A percentile compares a stretch with the other conserved stretches of the same genome.
Evolutionary conservation across 148 eudicot genomes (phyloP).

Genomic region (Rhododendron ovatum): DNA sequence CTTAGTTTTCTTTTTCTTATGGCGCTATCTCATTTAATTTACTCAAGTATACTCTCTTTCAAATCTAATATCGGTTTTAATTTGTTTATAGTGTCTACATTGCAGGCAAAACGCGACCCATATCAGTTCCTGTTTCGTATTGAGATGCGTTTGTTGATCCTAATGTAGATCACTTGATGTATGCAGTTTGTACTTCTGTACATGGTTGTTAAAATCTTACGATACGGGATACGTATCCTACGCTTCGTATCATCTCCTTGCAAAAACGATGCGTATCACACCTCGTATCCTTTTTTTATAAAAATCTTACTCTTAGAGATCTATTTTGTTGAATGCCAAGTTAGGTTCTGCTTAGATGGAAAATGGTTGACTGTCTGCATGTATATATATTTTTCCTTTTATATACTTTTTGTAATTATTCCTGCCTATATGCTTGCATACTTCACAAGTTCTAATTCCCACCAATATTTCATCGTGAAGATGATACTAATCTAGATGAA

Average conservation of each 20-base stretch:
- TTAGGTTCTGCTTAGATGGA: neutral
- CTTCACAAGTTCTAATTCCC: conserved; percentile 86
- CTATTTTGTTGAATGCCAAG: neutral
- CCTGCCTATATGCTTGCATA: conserved; percentile 49
- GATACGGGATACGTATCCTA: too few species aligned
- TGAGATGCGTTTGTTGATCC: conserved; percentile 98
- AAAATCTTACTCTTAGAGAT: neutral
- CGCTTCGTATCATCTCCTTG: too few species aligned
- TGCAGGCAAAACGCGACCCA: conserved; percentile 99
- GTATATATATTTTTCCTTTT: too few species aligned
- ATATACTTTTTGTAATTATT: neutral
- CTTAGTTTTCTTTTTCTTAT: neutral
- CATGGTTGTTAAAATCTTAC: too few species aligned
- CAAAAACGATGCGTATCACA: too few species aligned
- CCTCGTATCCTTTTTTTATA: too few species aligned
- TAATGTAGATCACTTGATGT: conserved; percentile 93
- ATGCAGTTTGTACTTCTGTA: conserved; percentile 23
- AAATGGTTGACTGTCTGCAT: neutral
- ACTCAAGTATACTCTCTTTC: neutral
- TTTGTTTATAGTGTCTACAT: conserved; percentile 12
- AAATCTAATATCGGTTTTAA: neutral
- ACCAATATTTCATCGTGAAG: conserved; percentile 91
- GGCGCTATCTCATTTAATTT: neutral
- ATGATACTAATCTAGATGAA: conserved; percentile 84
- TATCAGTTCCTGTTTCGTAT: conserved; percentile 92